Evolutionary conservation across 305 asterid species (phyloP).

Genomic region (Lippia alba): DNA sequence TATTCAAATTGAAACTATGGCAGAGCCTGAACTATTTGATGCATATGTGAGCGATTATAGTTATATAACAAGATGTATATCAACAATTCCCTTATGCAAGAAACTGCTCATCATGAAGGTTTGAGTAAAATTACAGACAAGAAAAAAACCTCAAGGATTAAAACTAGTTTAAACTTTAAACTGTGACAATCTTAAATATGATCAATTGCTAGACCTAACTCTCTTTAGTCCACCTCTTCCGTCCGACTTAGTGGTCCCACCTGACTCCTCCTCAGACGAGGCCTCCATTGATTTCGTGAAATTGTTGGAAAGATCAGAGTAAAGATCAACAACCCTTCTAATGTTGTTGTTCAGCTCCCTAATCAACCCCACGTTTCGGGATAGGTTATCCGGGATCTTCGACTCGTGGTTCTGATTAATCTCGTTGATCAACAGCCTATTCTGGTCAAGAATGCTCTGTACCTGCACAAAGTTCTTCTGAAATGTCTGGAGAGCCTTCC

Average conservation of each 20-base stretch:
- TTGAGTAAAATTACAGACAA: neutral
- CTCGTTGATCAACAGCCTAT: conserved; percentile 81
- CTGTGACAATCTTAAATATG: conserved; percentile 8
- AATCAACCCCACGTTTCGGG: conserved; percentile 77
- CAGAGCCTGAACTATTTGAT: too few species aligned
- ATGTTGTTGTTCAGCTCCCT: conserved; percentile 92
- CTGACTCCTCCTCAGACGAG: conserved; percentile 78
- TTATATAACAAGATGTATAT: conserved; percentile 19
- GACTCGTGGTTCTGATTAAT: conserved; percentile 90
- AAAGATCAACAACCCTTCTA: conserved; percentile 79
- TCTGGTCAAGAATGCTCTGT: conserved; percentile 81
- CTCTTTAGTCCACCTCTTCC: conserved; percentile 73
- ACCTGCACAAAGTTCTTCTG: conserved; percentile 80
- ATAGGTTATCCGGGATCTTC: conserved; percentile 70
- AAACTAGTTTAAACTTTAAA: too few species aligned
- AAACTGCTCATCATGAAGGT: conserved; percentile 30
- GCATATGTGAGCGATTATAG: conserved; percentile 10
- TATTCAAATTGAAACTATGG: too few species aligned
- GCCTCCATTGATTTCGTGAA: conserved; percentile 61
- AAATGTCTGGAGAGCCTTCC: conserved; percentile 65
- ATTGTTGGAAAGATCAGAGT: conserved; percentile 70
- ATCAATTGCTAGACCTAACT: conserved; percentile 49
- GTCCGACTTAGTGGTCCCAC: conserved; percentile 60
- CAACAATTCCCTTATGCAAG: conserved; percentile 34
- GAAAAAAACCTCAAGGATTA: conserved; percentile 9